Evolutionary conservation across 345 rosid genomes (phyloP), one percentile per base, ranked within the genome.

Genomic region (Melaleuca quinquenervia): DNA sequence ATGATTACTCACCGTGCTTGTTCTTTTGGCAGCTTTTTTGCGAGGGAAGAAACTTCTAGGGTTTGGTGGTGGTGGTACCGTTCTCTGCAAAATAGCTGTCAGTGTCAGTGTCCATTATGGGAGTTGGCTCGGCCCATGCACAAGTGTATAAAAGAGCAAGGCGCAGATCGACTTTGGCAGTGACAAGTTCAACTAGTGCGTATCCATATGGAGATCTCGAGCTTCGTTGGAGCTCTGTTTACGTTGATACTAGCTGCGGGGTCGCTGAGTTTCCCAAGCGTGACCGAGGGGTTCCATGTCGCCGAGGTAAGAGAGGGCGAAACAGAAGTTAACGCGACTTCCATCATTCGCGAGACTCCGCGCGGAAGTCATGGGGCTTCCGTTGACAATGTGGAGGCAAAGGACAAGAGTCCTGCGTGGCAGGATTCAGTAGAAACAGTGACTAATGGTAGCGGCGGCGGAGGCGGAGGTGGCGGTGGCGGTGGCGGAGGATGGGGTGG

Each of bases 401-500:
- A 70, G 78, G 78, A 70, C 78, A 70, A 18, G 78, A 8, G 78
- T 1, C 48, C 78, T 3, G 48, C 78, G 2, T 36, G 26, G 78
- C 78, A 70, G 78, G 78, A 36, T 36, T 45, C 78, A 9, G 78
- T 1, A 48, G 1, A 5, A 36, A 70, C 78, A 24, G 21, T 32
- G 78, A 16, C 48, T 36, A 70, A 36, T 70, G 78, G 78, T 18
- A 24, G 78, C 24, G 48, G 75, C 11, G 44, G 78, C 8, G 75
- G 75, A 27, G 75, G 75, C 14, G 75, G 75, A 52, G 55, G 55
- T 0, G 44, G 76, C 5, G 24, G 76, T 3, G 11, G 76, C 12
- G 13, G 88, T 6, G 84, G 85, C 78, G 89, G 93, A 26, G 83
- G 85, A 1, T 87, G 87, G 5, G 88, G 88, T 0, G 88, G 91